Evolutionary conservation across 352 stramenopile genomes (phyloP).

Genomic region (Phytopythium aichiense): DNA sequence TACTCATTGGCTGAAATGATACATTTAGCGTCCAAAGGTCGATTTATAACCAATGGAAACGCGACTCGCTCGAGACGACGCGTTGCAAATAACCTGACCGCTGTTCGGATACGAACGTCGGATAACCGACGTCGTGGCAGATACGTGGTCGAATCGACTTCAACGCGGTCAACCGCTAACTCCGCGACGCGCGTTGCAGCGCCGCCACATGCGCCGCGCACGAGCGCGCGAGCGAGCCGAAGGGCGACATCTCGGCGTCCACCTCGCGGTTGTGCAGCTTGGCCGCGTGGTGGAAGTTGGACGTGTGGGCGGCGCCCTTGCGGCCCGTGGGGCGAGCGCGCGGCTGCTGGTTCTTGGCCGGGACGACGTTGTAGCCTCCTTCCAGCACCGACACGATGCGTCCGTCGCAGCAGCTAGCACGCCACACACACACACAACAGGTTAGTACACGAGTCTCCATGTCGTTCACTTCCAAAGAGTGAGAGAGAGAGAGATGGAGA

Average conservation of each 20-base stretch:
- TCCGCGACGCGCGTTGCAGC: constrained; percentile 35
- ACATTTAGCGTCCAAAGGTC: too few species aligned
- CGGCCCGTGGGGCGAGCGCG: not conserved
- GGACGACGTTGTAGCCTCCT: constrained; percentile 88
- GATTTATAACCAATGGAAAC: too few species aligned
- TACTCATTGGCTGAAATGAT: too few species aligned
- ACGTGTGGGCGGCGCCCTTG: constrained; percentile 31
- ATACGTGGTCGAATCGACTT: not conserved
- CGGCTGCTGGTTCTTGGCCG: constrained; percentile 32
- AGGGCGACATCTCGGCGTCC: constrained; percentile 48
- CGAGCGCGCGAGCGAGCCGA: constrained; percentile 51
- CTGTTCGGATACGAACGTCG: not conserved
- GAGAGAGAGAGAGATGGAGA: too few species aligned
- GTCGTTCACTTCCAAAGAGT: too few species aligned
- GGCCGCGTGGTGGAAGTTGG: constrained; percentile 47
- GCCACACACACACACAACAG: not conserved
- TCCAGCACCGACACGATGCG: constrained; percentile 94
- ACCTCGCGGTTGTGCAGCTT: constrained; percentile 49
- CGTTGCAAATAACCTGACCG: not conserved
- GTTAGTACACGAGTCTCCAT: too few species aligned
- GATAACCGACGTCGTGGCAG: not conserved
- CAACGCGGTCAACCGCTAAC: constrained; percentile 6
- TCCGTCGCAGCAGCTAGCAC: constrained; percentile 80
- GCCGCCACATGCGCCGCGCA: constrained; percentile 60
- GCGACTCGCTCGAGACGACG: too few species aligned